A percentile compares a stretch with the other conserved stretches of the same genome.
phyloP scores from a whole-genome alignment of 345 rosid species.

The Bretschneidera sinensis region DNA sequence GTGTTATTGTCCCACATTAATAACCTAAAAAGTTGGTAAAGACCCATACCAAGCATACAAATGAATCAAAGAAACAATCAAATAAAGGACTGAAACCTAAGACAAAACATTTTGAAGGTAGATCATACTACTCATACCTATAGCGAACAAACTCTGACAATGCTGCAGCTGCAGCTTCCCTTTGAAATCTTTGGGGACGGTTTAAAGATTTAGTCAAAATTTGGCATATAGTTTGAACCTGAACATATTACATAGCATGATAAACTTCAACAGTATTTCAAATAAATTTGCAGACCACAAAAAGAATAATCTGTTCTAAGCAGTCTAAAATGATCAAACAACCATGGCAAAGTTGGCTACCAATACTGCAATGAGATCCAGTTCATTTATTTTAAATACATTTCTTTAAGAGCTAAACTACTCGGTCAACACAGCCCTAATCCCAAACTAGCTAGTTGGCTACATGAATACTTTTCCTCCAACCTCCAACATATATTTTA shows the following conservation, averaged over 20 bases:
- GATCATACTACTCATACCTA: conserved; percentile 39
- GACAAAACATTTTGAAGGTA: not conserved
- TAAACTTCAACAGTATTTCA: conserved; percentile 2
- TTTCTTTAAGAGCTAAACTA: too few relatives aligned
- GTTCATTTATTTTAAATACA: too few relatives aligned
- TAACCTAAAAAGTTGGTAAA: too few relatives aligned
- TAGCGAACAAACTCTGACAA: conserved; percentile 84
- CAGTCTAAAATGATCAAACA: conserved; percentile 4
- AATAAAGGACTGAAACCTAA: not conserved
- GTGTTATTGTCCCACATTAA: too few relatives aligned
- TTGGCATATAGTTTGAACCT: conserved; percentile 73
- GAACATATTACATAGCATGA: conserved; percentile 20
- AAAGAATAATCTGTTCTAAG: not conserved
- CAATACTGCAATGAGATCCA: not conserved
- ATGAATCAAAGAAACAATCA: too few relatives aligned
- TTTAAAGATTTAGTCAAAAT: conserved; percentile 72
- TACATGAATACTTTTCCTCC: too few relatives aligned
- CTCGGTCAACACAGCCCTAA: too few relatives aligned
- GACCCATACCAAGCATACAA: too few relatives aligned
- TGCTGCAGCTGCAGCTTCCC: conserved; percentile 98
- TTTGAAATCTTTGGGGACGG: conserved; percentile 63
- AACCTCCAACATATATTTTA: too few relatives aligned
- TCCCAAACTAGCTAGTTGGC: too few relatives aligned
- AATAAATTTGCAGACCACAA: conserved; percentile 2
- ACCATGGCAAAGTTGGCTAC: not conserved